Conservation (phyloP, 306 rosid genomes). For the Oxytropis ochrocephala region DNA sequence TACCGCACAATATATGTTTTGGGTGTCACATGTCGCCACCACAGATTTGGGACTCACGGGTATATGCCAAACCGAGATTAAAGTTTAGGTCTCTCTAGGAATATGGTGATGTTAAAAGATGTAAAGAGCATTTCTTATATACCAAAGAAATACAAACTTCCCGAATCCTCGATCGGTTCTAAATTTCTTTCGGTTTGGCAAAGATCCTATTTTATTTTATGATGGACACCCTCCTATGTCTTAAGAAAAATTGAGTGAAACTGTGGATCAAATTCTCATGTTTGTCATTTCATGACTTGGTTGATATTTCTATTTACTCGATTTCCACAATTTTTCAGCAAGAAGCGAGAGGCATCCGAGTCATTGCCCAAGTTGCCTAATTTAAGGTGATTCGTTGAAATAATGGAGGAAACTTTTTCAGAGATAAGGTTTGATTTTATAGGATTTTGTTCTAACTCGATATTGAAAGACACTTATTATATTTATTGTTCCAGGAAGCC, state of each 20-base stretch:
- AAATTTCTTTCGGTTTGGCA: neutral
- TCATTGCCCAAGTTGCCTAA: constrained; percentile 66
- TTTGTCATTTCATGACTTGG: neutral
- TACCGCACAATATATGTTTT: neutral
- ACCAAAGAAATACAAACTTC: neutral
- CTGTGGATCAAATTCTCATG: constrained; percentile 13
- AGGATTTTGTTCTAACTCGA: no score
- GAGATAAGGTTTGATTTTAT: no score
- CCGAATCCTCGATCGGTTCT: neutral
- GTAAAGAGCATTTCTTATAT: neutral
- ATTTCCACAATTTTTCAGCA: constrained; percentile 42
- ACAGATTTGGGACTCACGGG: neutral
- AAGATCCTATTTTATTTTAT: neutral
- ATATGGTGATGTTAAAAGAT: neutral
- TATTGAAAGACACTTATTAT: no score
- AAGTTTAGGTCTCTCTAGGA: neutral
- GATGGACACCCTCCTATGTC: neutral
- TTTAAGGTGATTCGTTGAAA: no score
- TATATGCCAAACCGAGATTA: neutral
- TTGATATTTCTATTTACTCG: constrained; percentile 9
- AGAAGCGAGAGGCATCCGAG: constrained; percentile 58
- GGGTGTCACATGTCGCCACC: neutral
- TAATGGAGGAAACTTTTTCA: no score
- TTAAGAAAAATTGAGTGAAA: neutral
- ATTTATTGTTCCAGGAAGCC: no score